A percentile compares a stretch with the other conserved stretches of the same genome.
These are phyloP conservation scores for Aureobasidium mangrovei DNA, from an alignment of 2,329 filamentous ascomycete genomes.

Conservation along the genomic window DNA sequence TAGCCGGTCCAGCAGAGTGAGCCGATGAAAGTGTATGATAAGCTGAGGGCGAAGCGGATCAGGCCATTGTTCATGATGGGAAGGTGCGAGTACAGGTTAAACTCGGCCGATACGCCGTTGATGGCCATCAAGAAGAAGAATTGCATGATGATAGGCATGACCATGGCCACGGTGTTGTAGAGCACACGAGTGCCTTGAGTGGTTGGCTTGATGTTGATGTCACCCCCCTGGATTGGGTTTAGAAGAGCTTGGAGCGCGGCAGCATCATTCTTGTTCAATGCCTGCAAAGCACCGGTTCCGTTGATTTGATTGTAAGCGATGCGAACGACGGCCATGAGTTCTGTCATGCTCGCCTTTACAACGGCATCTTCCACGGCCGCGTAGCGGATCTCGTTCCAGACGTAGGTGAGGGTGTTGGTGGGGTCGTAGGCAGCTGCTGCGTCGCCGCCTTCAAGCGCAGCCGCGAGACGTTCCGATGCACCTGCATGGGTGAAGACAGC, in stretches of 20 bases:
- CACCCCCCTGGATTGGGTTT: constrained; percentile 31
- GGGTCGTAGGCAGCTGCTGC: constrained; percentile 30
- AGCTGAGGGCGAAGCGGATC: constrained; percentile 29
- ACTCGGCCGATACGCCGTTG: constrained; percentile 35
- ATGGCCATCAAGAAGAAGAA: constrained; percentile 41
- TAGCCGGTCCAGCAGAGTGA: constrained; percentile 33
- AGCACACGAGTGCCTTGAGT: constrained; percentile 34
- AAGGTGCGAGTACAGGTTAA: constrained; percentile 31
- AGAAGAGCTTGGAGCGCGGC: constrained; percentile 30
- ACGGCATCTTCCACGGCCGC: constrained; percentile 29
- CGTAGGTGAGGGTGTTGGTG: constrained; percentile 29
- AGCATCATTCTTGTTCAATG: constrained; percentile 23
- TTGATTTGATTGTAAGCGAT: constrained; percentile 29
- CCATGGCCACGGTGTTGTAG: constrained; percentile 39
- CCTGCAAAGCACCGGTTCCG: constrained; percentile 22
- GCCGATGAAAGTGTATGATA: constrained; percentile 33
- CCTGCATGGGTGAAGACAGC: constrained; percentile 24
- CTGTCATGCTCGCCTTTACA: constrained; percentile 26
- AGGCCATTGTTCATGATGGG: constrained; percentile 25
- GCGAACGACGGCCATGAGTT: constrained; percentile 28
- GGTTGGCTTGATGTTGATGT: constrained; percentile 34
- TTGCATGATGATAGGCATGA: constrained; percentile 39
- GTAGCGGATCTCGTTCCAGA: constrained; percentile 42
- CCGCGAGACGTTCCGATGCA: constrained; percentile 31
- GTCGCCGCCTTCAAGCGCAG: constrained; percentile 29